A percentile compares a stretch with the other conserved stretches of the same genome.
Conservation (phyloP, 495 filamentous ascomycete species). For the Parathielavia appendiculata region DNA sequence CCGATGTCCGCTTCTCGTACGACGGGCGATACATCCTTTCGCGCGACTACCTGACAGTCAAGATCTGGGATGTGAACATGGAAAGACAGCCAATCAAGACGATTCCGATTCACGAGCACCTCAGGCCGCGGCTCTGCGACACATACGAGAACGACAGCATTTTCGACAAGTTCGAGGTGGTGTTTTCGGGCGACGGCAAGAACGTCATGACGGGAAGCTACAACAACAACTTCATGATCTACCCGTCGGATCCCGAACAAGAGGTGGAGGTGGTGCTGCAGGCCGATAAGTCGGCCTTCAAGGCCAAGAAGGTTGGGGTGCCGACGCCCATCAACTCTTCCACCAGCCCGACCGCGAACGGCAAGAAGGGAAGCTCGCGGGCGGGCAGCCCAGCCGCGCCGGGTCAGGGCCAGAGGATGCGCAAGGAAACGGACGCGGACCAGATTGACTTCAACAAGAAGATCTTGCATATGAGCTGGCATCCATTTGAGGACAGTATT, state of each 20-base stretch:
- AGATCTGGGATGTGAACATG: conserved; percentile 99
- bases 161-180: conserved; percentile 99
- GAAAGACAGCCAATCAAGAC: conserved; percentile 95
- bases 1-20: conserved; percentile 93
- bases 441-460: conserved; percentile 99
- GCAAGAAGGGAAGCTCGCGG: conserved; percentile 78
- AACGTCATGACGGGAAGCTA: conserved; percentile 99
- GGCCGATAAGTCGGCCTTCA: conserved; percentile 98
- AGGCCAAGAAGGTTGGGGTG: conserved; percentile 98
- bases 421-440: conserved; percentile 98
- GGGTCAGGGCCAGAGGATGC: conserved; percentile 84
- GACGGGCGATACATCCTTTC: conserved; percentile 97
- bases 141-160: conserved; percentile 99
- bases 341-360: conserved; percentile 62
- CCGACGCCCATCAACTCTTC: conserved; percentile 91
- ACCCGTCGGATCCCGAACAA: conserved; percentile 89
- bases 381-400: conserved; percentile 85
- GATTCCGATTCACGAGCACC: conserved; percentile 96
- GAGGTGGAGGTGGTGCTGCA: conserved; percentile 97
- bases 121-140: conserved; percentile 89
- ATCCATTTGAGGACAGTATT: conserved; percentile 99
- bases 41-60: conserved; percentile 95
- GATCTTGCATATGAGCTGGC: conserved; percentile 99
- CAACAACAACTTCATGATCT: conserved; percentile 99
- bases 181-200: conserved; percentile 95